phyloP scores from a whole-genome alignment of 2,329 filamentous ascomycete genomes.

The Domatiomyces catenatus region DNA sequence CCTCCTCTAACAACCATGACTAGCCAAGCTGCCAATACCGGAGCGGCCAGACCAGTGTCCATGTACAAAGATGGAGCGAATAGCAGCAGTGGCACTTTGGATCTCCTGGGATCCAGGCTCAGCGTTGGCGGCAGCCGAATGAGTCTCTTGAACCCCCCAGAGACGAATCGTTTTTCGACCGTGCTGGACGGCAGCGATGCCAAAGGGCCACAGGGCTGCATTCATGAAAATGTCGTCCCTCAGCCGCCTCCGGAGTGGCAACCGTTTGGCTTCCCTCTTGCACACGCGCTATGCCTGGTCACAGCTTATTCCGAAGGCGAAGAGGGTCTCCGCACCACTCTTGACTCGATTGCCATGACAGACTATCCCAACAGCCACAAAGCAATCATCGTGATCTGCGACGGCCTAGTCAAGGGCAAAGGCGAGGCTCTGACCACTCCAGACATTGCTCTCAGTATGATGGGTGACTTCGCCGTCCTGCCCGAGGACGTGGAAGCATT shows the following conservation, averaged over 20 bases:
- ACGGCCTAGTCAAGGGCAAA: slow-evolving; percentile 92
- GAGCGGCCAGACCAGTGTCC: slow-evolving; percentile 45
- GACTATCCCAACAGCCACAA: slow-evolving; percentile 99
- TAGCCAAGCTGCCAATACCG: slow-evolving; percentile 63
- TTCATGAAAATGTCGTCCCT: slow-evolving; percentile 87
- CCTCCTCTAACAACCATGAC: slow-evolving; percentile 81
- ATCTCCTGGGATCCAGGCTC: slow-evolving; percentile 26
- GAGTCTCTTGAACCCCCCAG: slow-evolving; percentile 47
- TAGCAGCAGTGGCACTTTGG: slow-evolving; percentile 41
- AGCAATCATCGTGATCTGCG: slow-evolving; percentile 86
- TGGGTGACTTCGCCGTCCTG: slow-evolving; percentile 72
- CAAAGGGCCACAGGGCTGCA: slow-evolving; percentile 78
- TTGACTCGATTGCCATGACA: slow-evolving; percentile 92
- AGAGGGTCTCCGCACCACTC: slow-evolving; percentile 77
- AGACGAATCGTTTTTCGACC: slow-evolving; percentile 38
- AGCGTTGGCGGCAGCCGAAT: slow-evolving; percentile 29
- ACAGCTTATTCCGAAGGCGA: slow-evolving; percentile 95
- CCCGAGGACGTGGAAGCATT: slow-evolving; percentile 74
- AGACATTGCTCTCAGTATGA: slow-evolving; percentile 80
- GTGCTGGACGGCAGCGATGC: slow-evolving; percentile 48
- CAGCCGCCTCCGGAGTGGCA: slow-evolving; percentile 96
- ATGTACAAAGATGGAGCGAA: slow-evolving; percentile 51
- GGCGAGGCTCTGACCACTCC: slow-evolving; percentile 78
- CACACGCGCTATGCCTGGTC: slow-evolving; percentile 84
- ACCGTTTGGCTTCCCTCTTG: slow-evolving; percentile 87